phyloP scores from a whole-genome alignment of 1,284 basidiomycete genomes.

The Garcileccinum viscosum region DNA sequence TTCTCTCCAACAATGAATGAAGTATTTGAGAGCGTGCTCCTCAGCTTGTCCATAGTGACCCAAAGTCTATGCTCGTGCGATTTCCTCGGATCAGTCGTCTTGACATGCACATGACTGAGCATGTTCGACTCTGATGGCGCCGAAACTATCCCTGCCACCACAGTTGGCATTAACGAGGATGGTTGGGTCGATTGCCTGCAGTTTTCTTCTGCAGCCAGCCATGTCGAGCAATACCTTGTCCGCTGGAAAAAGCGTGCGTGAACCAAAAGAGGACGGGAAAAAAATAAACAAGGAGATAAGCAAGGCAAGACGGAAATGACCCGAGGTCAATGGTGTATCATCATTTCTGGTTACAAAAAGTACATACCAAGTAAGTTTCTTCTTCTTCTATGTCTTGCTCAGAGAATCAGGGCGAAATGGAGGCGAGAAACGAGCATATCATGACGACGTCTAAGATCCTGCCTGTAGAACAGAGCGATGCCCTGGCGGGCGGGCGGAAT shows the following conservation, averaged over 20 bases:
- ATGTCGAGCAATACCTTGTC: conserved; percentile 67
- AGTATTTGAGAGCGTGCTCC: conserved; percentile 89
- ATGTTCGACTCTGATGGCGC: conserved; percentile 29
- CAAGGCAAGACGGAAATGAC: background rate
- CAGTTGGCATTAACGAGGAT: conserved; percentile 73
- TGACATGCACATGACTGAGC: conserved; percentile 35
- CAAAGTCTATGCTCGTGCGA: conserved; percentile 47
- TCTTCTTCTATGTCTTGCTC: too few relatives aligned
- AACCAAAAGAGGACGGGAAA: background rate
- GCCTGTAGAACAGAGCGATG: too few relatives aligned
- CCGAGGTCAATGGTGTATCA: background rate
- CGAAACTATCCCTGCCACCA: background rate
- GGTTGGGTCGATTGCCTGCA: conserved; percentile 70
- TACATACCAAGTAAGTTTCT: conserved; percentile 63
- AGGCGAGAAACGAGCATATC: too few relatives aligned
- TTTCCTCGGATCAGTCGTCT: conserved; percentile 32
- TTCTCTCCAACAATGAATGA: conserved; percentile 89
- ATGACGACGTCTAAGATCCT: too few relatives aligned
- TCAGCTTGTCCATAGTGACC: conserved; percentile 88
- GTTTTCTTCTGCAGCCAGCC: conserved; percentile 71
- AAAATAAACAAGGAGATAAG: too few relatives aligned
- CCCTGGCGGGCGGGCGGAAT: too few relatives aligned
- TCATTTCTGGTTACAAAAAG: background rate
- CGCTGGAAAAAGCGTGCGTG: conserved; percentile 50
- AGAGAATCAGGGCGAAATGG: too few relatives aligned